A percentile compares a stretch with the other conserved stretches of the same genome.
Evolutionary conservation across 345 rosid species (phyloP).

Genomic region (Syzygium grande): DNA sequence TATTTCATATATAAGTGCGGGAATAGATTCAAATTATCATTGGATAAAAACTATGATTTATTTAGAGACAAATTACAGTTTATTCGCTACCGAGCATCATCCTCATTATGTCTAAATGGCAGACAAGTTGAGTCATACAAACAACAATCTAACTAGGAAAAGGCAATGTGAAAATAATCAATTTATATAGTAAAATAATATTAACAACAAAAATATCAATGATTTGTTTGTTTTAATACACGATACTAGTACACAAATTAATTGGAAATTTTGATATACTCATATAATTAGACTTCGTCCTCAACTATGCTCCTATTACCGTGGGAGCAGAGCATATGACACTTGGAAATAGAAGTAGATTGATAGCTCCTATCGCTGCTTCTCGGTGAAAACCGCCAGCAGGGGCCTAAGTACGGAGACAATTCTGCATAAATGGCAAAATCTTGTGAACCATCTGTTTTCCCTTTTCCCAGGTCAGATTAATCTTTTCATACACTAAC

Average conservation of each 20-base stretch:
- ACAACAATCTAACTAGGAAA: background rate
- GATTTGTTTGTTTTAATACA: background rate
- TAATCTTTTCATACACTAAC: background rate
- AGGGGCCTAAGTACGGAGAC: background rate
- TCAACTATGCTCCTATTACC: background rate
- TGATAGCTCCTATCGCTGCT: background rate
- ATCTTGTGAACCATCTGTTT: background rate
- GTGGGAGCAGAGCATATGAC: background rate
- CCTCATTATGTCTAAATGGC: background rate
- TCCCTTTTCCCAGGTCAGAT: background rate
- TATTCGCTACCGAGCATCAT: background rate
- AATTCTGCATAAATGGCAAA: background rate
- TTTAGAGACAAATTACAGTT: background rate
- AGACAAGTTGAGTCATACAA: background rate
- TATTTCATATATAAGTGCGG: background rate
- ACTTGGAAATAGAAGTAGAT: background rate
- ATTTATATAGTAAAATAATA: background rate
- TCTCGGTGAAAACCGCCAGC: background rate
- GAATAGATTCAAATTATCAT: background rate
- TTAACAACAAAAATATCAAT: background rate
- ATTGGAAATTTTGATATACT: background rate
- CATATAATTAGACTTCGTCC: background rate
- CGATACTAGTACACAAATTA: background rate
- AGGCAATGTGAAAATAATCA: background rate
- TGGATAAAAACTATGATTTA: background rate